Base-by-base conservation (phyloP, 1,284 basidiomycete genomes). In the Apiotrichum montevideense region DNA sequence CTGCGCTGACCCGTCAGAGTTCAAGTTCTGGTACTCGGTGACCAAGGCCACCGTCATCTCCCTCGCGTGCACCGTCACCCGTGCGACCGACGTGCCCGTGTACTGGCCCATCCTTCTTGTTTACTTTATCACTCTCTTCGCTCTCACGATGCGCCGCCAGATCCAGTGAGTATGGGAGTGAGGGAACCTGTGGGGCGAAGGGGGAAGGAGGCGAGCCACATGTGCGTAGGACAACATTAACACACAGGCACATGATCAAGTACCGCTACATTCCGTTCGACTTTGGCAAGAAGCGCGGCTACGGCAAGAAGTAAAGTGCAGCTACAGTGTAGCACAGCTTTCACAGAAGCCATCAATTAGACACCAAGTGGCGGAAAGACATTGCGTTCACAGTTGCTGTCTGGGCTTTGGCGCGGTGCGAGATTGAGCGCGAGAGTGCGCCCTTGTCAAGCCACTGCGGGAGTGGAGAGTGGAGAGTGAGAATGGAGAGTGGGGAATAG, bases 41-140 rank as follows among this genome's bases (percentile, higher is more conserved):
- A 98, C 94, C 4, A 87, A 91, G 56, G 93, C 96, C 5, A 88
- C 88, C 29, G 52, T 88, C 14, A 76, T 98, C 55, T 87, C 92
- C 4, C 73, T 96, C 47, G 76, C 87, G 53, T 87, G 87, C 73
- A 90, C 93, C 4, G 78, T 86, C 59, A 93, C 87, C 34, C 82
- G 86, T 48, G 77, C 80, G 10, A 95, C 95, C 67, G 93, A 98
- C 73, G 87, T 98, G 15, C 95, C 95, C 10, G 95, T 98, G 29
- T 98, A 96, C 78, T 98, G 95, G 92, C 93, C 93, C 10, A 96
- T 98, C 76, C 83, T 96, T 48, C 85, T 98, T 65, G 81, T 97
- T 66, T 96, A 96, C 80, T 92, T 93, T 80, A 85, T 87, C 74
- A 85, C 89, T 51, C 81, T 94, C 48, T 92, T 94, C 71, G 83